phyloP scores from a whole-genome alignment of 1,284 basidiomycete genomes.

The Schizopora paradoxa region DNA sequence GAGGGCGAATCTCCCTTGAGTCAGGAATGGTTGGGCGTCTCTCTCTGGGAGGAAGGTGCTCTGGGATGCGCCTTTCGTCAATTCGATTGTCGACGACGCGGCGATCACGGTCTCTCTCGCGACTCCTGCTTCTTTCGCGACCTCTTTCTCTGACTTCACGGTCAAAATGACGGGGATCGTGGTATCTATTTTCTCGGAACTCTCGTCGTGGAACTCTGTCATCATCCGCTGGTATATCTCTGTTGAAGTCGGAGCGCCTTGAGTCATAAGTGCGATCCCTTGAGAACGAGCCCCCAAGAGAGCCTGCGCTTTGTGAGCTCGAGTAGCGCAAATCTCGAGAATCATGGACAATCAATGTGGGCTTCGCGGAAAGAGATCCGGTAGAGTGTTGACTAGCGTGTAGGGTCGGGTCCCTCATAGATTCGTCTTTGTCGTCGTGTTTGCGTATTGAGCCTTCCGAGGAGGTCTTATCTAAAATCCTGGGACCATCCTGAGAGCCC shows the following conservation, averaged over 20 bases:
- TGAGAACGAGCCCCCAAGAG: too few relatives aligned
- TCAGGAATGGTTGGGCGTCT: neutral
- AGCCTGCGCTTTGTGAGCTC: too few relatives aligned
- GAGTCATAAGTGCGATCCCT: conserved; percentile 15
- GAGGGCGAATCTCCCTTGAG: neutral
- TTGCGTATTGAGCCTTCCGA: too few relatives aligned
- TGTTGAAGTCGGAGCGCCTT: conserved; percentile 8
- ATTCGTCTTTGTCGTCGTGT: too few relatives aligned
- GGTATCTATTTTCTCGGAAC: conserved; percentile 4
- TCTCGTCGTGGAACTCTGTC: neutral
- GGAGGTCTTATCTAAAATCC: too few relatives aligned
- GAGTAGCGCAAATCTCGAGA: too few relatives aligned
- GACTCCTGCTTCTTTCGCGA: neutral
- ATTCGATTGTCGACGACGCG: conserved; percentile 7
- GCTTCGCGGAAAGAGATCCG: too few relatives aligned
- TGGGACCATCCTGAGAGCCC: too few relatives aligned
- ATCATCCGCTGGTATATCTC: conserved; percentile 1
- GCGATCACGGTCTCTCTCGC: conserved; percentile 1
- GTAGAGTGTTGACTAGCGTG: too few relatives aligned
- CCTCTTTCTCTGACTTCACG: conserved; percentile 5
- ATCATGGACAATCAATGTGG: too few relatives aligned
- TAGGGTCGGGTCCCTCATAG: too few relatives aligned
- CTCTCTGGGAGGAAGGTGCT: neutral
- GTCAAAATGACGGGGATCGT: conserved; percentile 1
- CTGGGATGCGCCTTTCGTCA: conserved; percentile 5